These are phyloP conservation scores for Chaetothyriales sp. DNA, from an alignment of 2,329 filamentous ascomycete species.

Conservation along the genomic window DNA sequence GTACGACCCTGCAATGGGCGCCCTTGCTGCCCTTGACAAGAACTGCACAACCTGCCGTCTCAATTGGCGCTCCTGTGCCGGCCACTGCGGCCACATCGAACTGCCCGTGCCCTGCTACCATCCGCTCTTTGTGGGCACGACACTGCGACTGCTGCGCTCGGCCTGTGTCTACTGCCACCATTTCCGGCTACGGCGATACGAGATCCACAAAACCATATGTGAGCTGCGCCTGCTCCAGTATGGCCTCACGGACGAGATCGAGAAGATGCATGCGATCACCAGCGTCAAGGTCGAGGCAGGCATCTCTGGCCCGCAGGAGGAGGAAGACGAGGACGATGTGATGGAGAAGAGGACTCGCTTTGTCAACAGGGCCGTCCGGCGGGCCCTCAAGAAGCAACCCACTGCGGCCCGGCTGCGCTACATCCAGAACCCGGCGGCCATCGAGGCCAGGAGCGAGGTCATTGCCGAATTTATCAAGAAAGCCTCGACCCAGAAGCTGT, in stretches of 20 bases:
- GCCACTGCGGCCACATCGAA: conserved; percentile 89
- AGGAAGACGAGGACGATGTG: conserved; percentile 36
- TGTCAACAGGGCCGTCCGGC: conserved; percentile 56
- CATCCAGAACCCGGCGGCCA: conserved; percentile 70
- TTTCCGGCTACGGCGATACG: conserved; percentile 61
- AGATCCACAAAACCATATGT: conserved; percentile 66
- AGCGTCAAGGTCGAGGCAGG: conserved; percentile 23
- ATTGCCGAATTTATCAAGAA: conserved; percentile 69
- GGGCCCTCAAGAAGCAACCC: conserved; percentile 28
- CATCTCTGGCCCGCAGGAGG: conserved; percentile 33
- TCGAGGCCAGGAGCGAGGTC: conserved; percentile 57
- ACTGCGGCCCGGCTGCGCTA: conserved; percentile 21
- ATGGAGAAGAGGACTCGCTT: conserved; percentile 48
- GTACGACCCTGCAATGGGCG: conserved; percentile 81
- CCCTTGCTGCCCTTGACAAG: conserved; percentile 44
- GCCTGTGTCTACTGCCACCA: conserved; percentile 85
- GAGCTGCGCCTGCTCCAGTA: conserved; percentile 75
- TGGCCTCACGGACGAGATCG: conserved; percentile 54
- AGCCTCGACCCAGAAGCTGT: conserved; percentile 55
- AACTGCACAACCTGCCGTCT: conserved; percentile 79
- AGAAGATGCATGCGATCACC: conserved; percentile 33
- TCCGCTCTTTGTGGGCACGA: conserved; percentile 89
- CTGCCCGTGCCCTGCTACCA: conserved; percentile 89
- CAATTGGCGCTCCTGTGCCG: conserved; percentile 66
- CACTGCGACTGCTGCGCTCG: conserved; percentile 67